Base-by-base conservation (phyloP, 768 basidiomycete species). In the Epithele typhae region DNA sequence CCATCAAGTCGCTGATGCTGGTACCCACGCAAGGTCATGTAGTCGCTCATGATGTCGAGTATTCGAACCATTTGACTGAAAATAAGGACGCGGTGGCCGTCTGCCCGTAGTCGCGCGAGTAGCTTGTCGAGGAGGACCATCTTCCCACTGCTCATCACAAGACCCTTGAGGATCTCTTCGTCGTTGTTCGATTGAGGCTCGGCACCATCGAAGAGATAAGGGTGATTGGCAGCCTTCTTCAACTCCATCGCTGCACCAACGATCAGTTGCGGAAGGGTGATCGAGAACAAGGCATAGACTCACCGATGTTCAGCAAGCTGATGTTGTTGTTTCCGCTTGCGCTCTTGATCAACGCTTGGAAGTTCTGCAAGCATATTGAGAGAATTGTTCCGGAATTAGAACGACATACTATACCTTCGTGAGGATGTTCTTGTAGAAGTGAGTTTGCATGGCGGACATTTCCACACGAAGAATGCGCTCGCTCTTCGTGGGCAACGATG, bases 11-110 rank as follows among this genome's bases (percentile, higher is more conserved):
- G 84, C 65, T 98, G 96, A 68, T 93, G 88, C 51, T 81, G 81
- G 59, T 95, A 98, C 32, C 89, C 88, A 39, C 96, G 78, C 46
- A 94, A 71, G 33, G 71, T 69, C 85, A 98, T 92, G 68, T 97
- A 98, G 67, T 99, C 96, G 54, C 90, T 94, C 59, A 99, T 80
- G 64, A 99, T 98, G 68, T 99, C 96, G 37, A 99, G 77, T 82
- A 98, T 91, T 49, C 96, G 83, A 49, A 98, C 94, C 96, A 99
- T 99, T 68, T 97, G 92, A 59, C 93, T 96, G 75, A 99, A 99
- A 58, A 99, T 98, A 57, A 99, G 77, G 22, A 99, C 96, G 40
- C 96, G 88, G 60, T 98, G 96, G 3, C 90, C 89, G 63, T 98
- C 95, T 55, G 79, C 82, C 58, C 87, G 87, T 40, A 98, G 78